A percentile compares a stretch with the other conserved stretches of the same genome.
Evolutionary conservation across 225 moss, liverwort and hornwort species (phyloP).

Genomic region (Neckera pumila): DNA sequence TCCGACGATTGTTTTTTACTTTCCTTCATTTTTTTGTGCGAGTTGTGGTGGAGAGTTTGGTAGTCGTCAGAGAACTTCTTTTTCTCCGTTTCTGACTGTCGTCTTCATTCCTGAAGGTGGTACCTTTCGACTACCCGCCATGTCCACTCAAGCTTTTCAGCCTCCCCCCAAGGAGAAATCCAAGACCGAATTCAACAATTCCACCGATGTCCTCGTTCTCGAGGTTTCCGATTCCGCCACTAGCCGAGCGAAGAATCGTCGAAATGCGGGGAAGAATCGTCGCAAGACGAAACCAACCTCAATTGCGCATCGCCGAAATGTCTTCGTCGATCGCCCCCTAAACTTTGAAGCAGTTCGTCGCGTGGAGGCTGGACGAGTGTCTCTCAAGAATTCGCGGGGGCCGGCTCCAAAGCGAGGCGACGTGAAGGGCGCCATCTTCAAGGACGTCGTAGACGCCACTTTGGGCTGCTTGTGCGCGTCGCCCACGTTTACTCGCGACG

Average conservation of each 20-base stretch:
- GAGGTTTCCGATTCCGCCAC: no score
- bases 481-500: neutral
- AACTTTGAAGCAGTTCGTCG: neutral
- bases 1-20: no score
- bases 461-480: neutral
- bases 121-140: neutral
- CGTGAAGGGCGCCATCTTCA: neutral
- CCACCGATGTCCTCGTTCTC: no score
- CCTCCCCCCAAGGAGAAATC: neutral
- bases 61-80: neutral
- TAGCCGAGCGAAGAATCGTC: neutral
- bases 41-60: neutral
- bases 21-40: neutral
- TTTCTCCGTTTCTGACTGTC: neutral
- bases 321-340: no score
- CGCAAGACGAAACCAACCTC: neutral
- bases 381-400: neutral
- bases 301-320: neutral
- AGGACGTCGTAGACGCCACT: neutral
- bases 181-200: neutral
- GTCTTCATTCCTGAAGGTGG: neutral
- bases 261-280: neutral
- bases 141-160: neutral
- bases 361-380: neutral
- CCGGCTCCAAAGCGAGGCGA: neutral